Evolutionary conservation across 805 yeast species (phyloP), one percentile per base, ranked within the genome.

Genomic region (Candida vaughaniae): DNA sequence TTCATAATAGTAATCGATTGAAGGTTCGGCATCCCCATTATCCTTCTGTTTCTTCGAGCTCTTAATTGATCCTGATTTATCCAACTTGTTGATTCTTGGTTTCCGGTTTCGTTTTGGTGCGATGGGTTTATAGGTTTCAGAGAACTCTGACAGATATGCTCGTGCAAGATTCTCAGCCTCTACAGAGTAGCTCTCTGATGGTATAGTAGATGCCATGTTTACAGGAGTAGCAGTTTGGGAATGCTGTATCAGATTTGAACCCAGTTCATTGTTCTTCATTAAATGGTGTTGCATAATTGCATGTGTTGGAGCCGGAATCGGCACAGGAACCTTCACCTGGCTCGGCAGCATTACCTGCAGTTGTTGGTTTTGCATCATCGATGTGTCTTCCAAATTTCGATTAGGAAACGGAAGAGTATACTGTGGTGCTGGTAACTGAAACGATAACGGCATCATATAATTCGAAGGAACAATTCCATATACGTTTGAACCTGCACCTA

Each of bases 81-180:
- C 48, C 20, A 65, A 49, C 36, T 60, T 62, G 44, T 64, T 57
- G 44, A 66, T 66, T 22, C 69, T 48, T 2, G 72, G 72, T 28
- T 56, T 51, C 15, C 58, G 46, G 44, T 66, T 65, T 36, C 51
- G 52, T 42, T 66, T 66, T 11, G 71, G 63, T 26, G 56, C 59
- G 8, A 51, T 56, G 9, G 71, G 71, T 38, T 60, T 60, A 53
- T 55, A 65, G 3, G 33, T 41, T 16, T 41, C 45, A 5, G 33
- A 18, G 10, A 19, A 19, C 8, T 29, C 36, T 15, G 9, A 22
- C 27, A 22, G 39, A 12, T 14, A 31, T 6, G 19, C 7, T 6
- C 34, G 15, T n/a, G n/a, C n/a, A n/a, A 3, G 25, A 29, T 19
- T 26, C 23, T 17, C 39, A 29, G 12, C 25, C 22, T 15, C 27